These are phyloP conservation scores for Fusarium sp. DNA, from an alignment of 2,329 filamentous ascomycete species.

Conservation along the genomic window DNA sequence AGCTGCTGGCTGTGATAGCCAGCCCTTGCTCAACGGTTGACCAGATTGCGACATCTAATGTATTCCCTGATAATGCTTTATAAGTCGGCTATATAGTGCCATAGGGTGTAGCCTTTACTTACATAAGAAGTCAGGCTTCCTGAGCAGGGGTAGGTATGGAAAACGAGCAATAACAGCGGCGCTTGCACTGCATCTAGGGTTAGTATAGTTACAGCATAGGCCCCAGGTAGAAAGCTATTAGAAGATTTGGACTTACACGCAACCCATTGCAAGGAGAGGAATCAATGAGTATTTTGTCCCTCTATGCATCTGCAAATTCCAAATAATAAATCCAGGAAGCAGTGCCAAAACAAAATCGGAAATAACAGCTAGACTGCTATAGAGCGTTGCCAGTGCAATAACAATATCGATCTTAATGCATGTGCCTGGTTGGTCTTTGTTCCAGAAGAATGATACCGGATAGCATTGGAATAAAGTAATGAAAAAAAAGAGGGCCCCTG, in stretches of 20 bases:
- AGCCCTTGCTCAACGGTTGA: slow-evolving; percentile 60
- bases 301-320: slow-evolving; percentile 64
- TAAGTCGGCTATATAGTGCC: neutral
- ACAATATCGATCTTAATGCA: slow-evolving; percentile 56
- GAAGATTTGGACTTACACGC: slow-evolving; percentile 52
- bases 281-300: slow-evolving; percentile 64
- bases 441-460: slow-evolving; percentile 50
- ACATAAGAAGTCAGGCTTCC: slow-evolving; percentile 58
- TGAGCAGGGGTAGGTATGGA: slow-evolving; percentile 51
- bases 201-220: neutral
- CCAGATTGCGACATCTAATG: slow-evolving; percentile 59
- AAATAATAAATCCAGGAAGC: slow-evolving; percentile 65
- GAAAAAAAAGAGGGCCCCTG: slow-evolving; percentile 51
- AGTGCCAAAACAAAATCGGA: slow-evolving; percentile 64
- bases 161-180: slow-evolving; percentile 56
- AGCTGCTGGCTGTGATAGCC: slow-evolving; percentile 59
- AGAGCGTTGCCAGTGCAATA: slow-evolving; percentile 62
- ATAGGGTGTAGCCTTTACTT: neutral
- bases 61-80: slow-evolving; percentile 47
- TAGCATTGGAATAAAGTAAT: slow-evolving; percentile 51
- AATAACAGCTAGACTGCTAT: slow-evolving; percentile 60
- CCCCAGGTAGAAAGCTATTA: neutral
- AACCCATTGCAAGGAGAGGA: slow-evolving; percentile 67
- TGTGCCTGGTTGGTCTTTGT: slow-evolving; percentile 36
- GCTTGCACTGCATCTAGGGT: slow-evolving; percentile 52